Percentiles rank a stretch among this genome's conserved stretches.
Conservation (phyloP, 306 rosid species). For the Canavalia ensiformis region DNA sequence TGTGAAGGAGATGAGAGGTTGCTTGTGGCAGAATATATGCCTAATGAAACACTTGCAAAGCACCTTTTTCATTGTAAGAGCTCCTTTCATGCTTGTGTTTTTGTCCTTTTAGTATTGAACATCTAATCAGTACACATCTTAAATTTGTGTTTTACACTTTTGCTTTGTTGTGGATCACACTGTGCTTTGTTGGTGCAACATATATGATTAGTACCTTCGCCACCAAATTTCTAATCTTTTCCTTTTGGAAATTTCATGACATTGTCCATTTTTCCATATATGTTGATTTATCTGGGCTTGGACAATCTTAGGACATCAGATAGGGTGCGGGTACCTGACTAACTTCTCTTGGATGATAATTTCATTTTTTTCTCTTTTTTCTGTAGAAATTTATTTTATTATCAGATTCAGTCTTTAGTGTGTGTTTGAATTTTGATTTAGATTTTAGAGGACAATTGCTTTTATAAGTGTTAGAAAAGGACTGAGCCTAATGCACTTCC, state of each 20-base stretch:
- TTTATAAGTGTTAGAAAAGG: background rate
- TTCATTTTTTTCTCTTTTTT: background rate
- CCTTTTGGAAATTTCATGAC: background rate
- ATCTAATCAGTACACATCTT: background rate
- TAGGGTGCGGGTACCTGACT: background rate
- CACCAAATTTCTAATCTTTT: constrained; percentile 19
- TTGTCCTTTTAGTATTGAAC: constrained; percentile 25
- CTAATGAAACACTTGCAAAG: constrained; percentile 82
- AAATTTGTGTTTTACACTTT: background rate
- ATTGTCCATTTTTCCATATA: background rate
- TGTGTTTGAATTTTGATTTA: background rate
- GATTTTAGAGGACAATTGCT: background rate
- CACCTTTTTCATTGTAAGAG: constrained; percentile 84
- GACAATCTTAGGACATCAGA: constrained; percentile 10
- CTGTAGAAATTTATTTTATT: background rate
- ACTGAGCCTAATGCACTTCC: no score
- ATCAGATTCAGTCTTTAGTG: background rate
- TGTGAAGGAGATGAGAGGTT: constrained; percentile 84
- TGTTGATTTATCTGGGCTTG: background rate
- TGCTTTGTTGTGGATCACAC: constrained; percentile 6
- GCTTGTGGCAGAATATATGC: constrained; percentile 87
- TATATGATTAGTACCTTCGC: constrained; percentile 28
- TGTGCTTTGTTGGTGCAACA: constrained; percentile 7
- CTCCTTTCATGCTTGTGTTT: constrained; percentile 2
- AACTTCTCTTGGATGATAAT: background rate